These are phyloP conservation scores for Yamadazyma aaseri DNA, from an alignment of 1,139 yeast species.

Conservation along the genomic window DNA sequence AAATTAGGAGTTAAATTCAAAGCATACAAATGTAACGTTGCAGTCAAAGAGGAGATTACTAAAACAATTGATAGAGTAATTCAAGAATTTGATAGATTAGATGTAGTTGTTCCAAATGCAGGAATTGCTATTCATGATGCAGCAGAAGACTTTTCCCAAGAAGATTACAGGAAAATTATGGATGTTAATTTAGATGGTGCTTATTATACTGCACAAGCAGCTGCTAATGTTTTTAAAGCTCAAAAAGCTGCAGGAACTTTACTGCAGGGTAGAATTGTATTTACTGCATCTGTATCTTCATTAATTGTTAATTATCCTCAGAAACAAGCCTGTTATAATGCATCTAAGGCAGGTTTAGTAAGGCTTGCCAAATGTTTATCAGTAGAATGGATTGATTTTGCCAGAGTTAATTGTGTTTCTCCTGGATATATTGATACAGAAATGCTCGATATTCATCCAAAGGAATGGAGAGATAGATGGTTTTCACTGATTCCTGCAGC, in stretches of 20 bases:
- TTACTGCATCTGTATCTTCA: conserved; percentile 29
- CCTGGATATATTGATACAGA: conserved; percentile 59
- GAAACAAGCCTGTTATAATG: conserved; percentile 53
- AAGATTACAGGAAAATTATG: conserved; percentile 30
- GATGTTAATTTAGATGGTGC: conserved; percentile 51
- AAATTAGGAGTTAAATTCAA: conserved; percentile 19
- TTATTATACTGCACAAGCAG: conserved; percentile 42
- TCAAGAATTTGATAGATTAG: conserved; percentile 38
- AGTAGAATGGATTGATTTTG: conserved; percentile 55
- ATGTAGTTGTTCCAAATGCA: conserved; percentile 56
- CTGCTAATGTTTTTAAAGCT: conserved; percentile 47
- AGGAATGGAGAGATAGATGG: conserved; percentile 30
- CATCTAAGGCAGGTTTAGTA: conserved; percentile 52
- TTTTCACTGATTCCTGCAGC: conserved; percentile 48
- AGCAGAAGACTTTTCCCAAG: conserved; percentile 18
- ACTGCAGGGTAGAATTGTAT: conserved; percentile 24
- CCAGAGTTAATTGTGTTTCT: conserved; percentile 52
- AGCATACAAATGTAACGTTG: conserved; percentile 20
- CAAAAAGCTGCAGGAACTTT: conserved; percentile 25
- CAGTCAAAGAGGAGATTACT: conserved; percentile 20
- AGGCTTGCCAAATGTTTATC: conserved; percentile 49
- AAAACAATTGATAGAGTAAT: conserved; percentile 17
- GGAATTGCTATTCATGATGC: conserved; percentile 44
- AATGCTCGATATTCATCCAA: conserved; percentile 40
- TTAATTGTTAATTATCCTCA: conserved; percentile 53